Base-by-base conservation (phyloP, 2,329 filamentous ascomycete species). In the Colletotrichum lini region DNA sequence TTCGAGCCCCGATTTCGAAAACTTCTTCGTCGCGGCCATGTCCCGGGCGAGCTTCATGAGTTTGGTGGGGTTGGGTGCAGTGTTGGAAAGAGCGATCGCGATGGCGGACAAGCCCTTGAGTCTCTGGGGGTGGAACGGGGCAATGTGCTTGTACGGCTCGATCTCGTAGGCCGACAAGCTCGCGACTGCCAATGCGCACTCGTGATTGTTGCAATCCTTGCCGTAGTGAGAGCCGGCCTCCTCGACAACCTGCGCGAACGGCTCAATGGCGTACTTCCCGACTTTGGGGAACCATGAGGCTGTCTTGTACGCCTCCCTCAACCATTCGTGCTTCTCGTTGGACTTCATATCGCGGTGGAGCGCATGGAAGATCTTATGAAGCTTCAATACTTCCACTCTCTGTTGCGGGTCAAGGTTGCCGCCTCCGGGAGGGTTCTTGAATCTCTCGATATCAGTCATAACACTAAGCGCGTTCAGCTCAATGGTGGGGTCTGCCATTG, bases 71-170 rank as follows among this genome's bases (percentile, higher is more conserved):
- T 80, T 78, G 8, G 85, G 81, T 0, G 85, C 84, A 0, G 86
- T 86, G 69, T 87, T 83, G 70, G 84, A 83, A 7, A 91, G 78
- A 2, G 89, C 79, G 72, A 88, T 88, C 54, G 85, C 85, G 18
- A 90, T 79, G 56, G 85, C 81, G 63, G 89, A 80, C 13, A 90
- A 76, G 13, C 84, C 83, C 75, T 87, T 88, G 38, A 89, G 80
- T 30, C 89, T 82, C 35, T 82, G 80, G 0, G 84, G 83, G 57
- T 86, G 82, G 74, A 89, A 89, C 0, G 87, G 86, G 66, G 85
- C 83, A 15, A 84, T 80, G 63, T 84, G 82, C 52, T 84, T 85
- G 75, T 85, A 86, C 0, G 88, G 85, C 42, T 90, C 86, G 73
- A 84, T 82, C 26, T 83, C 77, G 6, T 84, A 80, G 6, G 85